A percentile compares a stretch with the other conserved stretches of the same genome.
Evolutionary conservation across 2,329 filamentous ascomycete genomes (phyloP).

Genomic region (Phyllosticta citriasiana): DNA sequence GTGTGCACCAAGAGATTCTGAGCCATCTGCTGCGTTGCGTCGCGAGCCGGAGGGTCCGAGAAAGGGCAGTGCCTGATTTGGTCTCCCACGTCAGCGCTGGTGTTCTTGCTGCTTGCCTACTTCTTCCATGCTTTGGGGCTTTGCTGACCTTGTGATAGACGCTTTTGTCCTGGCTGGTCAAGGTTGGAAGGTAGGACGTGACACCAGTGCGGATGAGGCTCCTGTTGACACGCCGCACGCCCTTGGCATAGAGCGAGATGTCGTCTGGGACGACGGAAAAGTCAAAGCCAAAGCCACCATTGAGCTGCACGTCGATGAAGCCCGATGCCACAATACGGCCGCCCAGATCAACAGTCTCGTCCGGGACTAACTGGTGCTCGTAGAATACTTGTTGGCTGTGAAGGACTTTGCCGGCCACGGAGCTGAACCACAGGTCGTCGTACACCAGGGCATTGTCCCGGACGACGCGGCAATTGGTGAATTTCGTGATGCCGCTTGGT

Average conservation of each 20-base stretch:
- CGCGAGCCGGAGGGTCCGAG: slow-evolving; percentile 59
- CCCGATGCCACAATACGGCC: slow-evolving; percentile 79
- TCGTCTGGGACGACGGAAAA: slow-evolving; percentile 69
- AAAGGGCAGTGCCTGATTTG: slow-evolving; percentile 57
- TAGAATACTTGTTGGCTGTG: slow-evolving; percentile 58
- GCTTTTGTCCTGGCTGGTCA: slow-evolving; percentile 70
- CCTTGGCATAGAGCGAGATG: slow-evolving; percentile 59
- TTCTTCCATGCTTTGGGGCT: not conserved
- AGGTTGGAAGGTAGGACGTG: slow-evolving; percentile 76
- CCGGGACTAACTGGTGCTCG: slow-evolving; percentile 57
- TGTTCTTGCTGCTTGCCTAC: not conserved
- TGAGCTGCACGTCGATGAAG: slow-evolving; percentile 84
- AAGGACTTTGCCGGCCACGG: slow-evolving; percentile 70
- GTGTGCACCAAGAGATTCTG: slow-evolving; percentile 82
- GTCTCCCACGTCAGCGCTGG: slow-evolving; percentile 5
- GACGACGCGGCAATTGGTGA: slow-evolving; percentile 77
- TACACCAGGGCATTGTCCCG: slow-evolving; percentile 57
- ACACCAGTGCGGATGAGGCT: slow-evolving; percentile 69
- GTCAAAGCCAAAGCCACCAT: slow-evolving; percentile 87
- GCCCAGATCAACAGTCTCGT: slow-evolving; percentile 65
- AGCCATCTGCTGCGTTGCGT: slow-evolving; percentile 56
- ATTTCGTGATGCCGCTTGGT: slow-evolving; percentile 58
- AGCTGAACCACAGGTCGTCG: slow-evolving; percentile 84
- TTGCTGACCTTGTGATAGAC: slow-evolving; percentile 62
- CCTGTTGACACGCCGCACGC: slow-evolving; percentile 61